Evolutionary conservation across 352 stramenopile species (phyloP), one percentile per base, ranked within the genome.

Genomic region (Elongisporangium undulatum): DNA sequence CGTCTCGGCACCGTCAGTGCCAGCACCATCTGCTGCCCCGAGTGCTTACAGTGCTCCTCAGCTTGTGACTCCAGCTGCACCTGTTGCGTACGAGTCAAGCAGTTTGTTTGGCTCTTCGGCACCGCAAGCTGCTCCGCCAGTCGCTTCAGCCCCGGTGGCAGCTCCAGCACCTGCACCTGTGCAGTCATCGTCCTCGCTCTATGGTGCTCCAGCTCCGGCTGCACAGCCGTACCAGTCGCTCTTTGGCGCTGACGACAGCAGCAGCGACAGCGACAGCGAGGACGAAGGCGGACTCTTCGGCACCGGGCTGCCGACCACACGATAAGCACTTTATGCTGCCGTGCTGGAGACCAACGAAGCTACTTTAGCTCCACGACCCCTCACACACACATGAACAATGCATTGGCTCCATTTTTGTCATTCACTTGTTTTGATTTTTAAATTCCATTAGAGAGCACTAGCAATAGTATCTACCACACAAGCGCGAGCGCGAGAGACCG

Each of bases 221-320:
- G 17, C 55, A 60, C 38, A 69, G 55, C 71, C 74, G 38, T 88
- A 86, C 62, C 75, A 55, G 16, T 91, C 81, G 29, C 68, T 94
- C 4, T 94, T 94, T 59, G 71, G 70, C 16, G 77, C 61, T 15
- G 80, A 72, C 55, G 80, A 77, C 55, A 83, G 73, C 67, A 74
- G 77, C 57, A 82, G 71, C 52, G 75, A 81, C 60, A 82, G 78
- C 53, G 85, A 94, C 65, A 90, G 79, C 53, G 85, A 94, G 34
- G 83, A 90, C 53, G 79, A 85, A 70, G 78, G 79, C 22, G 82
- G 83, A 4, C 72, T 95, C 24, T 93, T 95, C 66, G 83, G 83
- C 61, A 91, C 82, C 3, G 78, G 82, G 10, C 63, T 91, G n/a
- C 81, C 80, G 5, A 89, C 68, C 20, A 79, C 77, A 63, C 76